Percentiles rank a stretch among this genome's conserved stretches.
These are phyloP conservation scores for Sclerotinia borealis DNA, from an alignment of 2,329 filamentous ascomycete species.

Conservation along the genomic window DNA sequence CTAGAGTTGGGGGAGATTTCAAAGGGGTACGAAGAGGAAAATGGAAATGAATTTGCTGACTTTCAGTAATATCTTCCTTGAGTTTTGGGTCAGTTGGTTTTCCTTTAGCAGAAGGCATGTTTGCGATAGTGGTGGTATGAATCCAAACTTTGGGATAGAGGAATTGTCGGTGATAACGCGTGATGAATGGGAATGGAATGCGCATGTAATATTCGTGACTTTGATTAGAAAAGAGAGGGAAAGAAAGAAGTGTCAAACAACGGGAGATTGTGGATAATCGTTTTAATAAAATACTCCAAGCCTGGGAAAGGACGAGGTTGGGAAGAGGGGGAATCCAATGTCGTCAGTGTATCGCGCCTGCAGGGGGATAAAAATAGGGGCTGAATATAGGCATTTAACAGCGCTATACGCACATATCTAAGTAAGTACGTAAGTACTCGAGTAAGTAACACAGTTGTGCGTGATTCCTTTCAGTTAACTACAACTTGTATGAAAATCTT, in stretches of 20 bases:
- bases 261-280: not conserved
- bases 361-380: not conserved
- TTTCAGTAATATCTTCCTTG: slow-evolving; percentile 39
- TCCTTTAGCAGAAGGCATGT: slow-evolving; percentile 39
- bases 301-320: not conserved
- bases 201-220: not conserved
- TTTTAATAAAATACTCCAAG: not conserved
- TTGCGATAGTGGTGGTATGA: slow-evolving; percentile 2
- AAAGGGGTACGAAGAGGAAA: not conserved
- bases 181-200: not conserved
- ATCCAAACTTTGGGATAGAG: not conserved
- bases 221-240: not conserved
- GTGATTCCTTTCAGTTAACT: not conserved
- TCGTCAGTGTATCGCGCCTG: not conserved
- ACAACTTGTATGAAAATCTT: not conserved
- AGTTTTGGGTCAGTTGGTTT: slow-evolving; percentile 41
- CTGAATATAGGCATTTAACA: not conserved
- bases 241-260: not conserved
- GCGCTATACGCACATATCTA: not conserved
- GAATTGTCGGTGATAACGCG: not conserved
- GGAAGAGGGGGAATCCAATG: not conserved
- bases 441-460: not conserved
- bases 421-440: not conserved
- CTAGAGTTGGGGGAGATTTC: not conserved
- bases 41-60: slow-evolving; percentile 17